Evolutionary conservation across 1,284 basidiomycete species (phyloP).

Genomic region (Rhodofomes roseus): DNA sequence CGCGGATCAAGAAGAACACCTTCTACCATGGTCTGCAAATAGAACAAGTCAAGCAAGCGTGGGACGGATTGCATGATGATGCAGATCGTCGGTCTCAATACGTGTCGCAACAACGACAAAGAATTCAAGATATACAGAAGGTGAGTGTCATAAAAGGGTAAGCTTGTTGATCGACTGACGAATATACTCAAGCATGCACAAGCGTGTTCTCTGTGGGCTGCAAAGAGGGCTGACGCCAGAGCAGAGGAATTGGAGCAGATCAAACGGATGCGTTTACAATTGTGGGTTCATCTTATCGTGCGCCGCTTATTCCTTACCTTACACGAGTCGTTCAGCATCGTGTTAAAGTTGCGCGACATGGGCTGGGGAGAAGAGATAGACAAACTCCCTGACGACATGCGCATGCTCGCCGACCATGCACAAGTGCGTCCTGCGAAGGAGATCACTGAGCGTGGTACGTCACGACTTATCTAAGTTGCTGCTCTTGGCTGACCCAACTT

Average conservation of each 20-base stretch:
- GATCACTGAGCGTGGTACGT: conserved; percentile 1
- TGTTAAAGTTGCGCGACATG: neutral
- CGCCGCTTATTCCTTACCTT: too few species aligned
- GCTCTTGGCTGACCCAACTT: neutral
- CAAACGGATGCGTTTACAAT: neutral
- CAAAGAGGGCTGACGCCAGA: neutral
- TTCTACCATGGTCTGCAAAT: too few species aligned
- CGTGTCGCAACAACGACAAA: too few species aligned
- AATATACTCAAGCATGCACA: neutral
- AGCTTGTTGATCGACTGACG: neutral
- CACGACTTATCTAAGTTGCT: neutral
- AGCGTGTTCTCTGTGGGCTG: neutral
- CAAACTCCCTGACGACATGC: neutral
- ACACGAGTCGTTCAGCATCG: neutral
- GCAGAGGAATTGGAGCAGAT: neutral
- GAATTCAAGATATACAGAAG: too few species aligned
- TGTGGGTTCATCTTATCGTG: neutral
- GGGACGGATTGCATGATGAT: too few species aligned
- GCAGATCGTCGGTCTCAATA: too few species aligned
- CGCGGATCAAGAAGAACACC: too few species aligned
- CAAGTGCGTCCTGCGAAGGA: neutral
- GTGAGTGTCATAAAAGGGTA: neutral
- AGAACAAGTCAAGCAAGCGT: too few species aligned
- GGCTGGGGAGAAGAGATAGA: conserved; percentile 5
- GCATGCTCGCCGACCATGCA: neutral